Conservation (phyloP, 148 eudicot genomes). For the Vaccinium darrowii region DNA sequence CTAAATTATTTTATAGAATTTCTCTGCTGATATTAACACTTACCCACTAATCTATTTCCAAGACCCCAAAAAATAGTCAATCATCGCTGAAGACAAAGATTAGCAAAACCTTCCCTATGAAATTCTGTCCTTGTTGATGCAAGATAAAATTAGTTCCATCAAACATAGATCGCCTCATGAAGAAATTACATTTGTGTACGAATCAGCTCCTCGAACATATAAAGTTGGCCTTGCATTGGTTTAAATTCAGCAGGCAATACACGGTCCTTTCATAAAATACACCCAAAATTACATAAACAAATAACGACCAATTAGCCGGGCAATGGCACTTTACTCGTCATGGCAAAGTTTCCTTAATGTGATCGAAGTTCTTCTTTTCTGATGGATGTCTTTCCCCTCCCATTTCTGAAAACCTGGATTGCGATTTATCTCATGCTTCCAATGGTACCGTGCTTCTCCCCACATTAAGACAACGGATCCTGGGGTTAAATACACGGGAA, state of each 20-base stretch:
- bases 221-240: not conserved
- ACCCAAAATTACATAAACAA: not conserved
- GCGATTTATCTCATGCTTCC: constrained; percentile 94
- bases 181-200: not conserved
- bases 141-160: not conserved
- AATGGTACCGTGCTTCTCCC: constrained; percentile 83
- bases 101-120: too few relatives aligned
- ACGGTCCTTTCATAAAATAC: not conserved
- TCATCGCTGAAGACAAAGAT: too few relatives aligned
- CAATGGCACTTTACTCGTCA: constrained; percentile 17
- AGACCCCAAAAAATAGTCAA: too few relatives aligned
- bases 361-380: constrained; percentile 69
- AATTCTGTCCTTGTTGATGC: too few relatives aligned
- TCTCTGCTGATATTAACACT: too few relatives aligned
- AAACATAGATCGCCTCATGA: not conserved
- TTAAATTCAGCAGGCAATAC: not conserved
- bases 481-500: constrained; percentile 68
- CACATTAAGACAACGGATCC: constrained; percentile 78
- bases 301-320: not conserved
- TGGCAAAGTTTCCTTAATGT: constrained; percentile 74
- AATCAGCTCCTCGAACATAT: not conserved
- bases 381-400: constrained; percentile 68
- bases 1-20: too few relatives aligned
- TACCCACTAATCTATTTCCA: too few relatives aligned
- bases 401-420: constrained; percentile 78